Evolutionary conservation across 768 basidiomycete genomes (phyloP).

Genomic region (Paxillus involutus): DNA sequence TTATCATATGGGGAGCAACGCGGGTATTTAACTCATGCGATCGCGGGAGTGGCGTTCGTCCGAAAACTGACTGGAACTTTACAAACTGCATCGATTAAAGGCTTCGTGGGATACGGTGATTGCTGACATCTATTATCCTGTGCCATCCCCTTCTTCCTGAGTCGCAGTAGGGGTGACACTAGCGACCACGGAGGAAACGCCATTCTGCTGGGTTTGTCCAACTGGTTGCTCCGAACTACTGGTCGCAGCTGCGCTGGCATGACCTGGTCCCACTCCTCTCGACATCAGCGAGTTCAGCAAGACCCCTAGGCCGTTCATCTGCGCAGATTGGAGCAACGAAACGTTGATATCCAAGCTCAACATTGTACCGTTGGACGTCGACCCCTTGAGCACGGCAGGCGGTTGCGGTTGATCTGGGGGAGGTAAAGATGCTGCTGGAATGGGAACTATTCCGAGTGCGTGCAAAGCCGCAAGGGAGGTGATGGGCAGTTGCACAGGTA

Average conservation of each 20-base stretch:
- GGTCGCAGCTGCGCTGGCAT: conserved; percentile 8
- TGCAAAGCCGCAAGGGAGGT: conserved; percentile 56
- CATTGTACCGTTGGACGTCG: conserved; percentile 69
- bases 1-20: too few species aligned
- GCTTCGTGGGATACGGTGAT: conserved; percentile 7
- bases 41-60: too few species aligned
- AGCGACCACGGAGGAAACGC: conserved; percentile 7
- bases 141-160: conserved; percentile 20
- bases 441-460: conserved; percentile 71
- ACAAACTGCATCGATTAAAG: conserved; percentile 10
- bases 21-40: too few species aligned
- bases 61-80: not conserved
- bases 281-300: conserved; percentile 72
- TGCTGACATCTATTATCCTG: conserved; percentile 20
- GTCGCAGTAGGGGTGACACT: conserved; percentile 4
- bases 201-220: conserved; percentile 17
- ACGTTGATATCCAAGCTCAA: conserved; percentile 80
- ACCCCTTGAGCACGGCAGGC: conserved; percentile 73
- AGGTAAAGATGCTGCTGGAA: conserved; percentile 55
- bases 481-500: conserved; percentile 73
- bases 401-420: conserved; percentile 61
- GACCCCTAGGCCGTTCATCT: conserved; percentile 74
- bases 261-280: conserved; percentile 32
- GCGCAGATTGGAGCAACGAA: conserved; percentile 66
- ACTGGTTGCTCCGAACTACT: conserved; percentile 9